Base-by-base conservation (phyloP, 1,284 basidiomycete species). In the Apiotrichum sp. region DNA sequence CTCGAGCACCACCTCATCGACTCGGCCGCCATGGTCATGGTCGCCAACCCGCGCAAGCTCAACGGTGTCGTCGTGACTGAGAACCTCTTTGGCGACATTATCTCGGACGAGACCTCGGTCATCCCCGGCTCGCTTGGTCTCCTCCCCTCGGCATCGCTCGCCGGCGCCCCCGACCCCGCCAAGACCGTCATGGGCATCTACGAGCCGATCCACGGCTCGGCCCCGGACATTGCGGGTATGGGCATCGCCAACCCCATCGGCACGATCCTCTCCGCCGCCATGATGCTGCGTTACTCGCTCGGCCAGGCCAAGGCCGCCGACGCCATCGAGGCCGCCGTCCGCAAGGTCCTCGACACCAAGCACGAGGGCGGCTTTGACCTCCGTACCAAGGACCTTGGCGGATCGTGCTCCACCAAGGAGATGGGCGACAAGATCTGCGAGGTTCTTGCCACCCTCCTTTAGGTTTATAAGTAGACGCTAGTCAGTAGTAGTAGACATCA, bases 71-170 rank as follows among this genome's bases (percentile, higher is more conserved):
- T 96, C 59, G 78, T 97, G 55, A 41, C 93, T 1, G 93, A 96
- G 78, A 97, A 97, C 77, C 78, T 97, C 72, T 96, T 97, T 65
- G 93, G 93, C 55, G 93, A 97, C 76, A 96, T 97, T 69, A 83
- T 97, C 53, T 95, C 92, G 10, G 93, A 98, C 74, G 92, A 98
- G 77, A 86, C 87, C 14, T 97, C 93, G 64, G 92, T 98, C 63
- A 98, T 98, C 68, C 96, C 95, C 32, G 96, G 96, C 31, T 96
- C 96, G 34, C 85, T 98, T 6, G 96, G 96, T 55, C 83, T 99
- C 29, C 82, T 98, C 11, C 95, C 96, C 16, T 98, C 95, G 9
- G 95, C 95, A 6, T 53, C 52, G 32, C 83, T 97, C 11, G 89
- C 92, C 5, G 40, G 40, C 44, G 87, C 93, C 34, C 96, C 95